These are phyloP conservation scores for Xylaria longipes DNA, from an alignment of 495 filamentous ascomycete genomes.

Conservation along the genomic window DNA sequence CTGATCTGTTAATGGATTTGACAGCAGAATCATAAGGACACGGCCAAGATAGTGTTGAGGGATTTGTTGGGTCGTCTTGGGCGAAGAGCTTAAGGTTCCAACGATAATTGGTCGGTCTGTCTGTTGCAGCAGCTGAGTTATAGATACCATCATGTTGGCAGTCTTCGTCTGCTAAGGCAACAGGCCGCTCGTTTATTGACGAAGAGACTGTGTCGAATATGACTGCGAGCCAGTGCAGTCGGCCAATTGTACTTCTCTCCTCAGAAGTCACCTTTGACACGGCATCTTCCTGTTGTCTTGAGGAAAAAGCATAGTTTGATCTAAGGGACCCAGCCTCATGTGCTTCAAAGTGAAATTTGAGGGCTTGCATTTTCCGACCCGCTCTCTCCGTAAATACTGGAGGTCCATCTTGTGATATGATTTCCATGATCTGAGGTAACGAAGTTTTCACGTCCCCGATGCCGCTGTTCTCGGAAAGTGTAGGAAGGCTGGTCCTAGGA, in stretches of 20 bases:
- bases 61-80: constrained; percentile 27
- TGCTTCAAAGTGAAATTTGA: constrained; percentile 42
- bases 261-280: constrained; percentile 26
- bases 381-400: constrained; percentile 49
- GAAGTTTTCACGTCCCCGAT: background rate
- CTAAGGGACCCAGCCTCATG: constrained; percentile 29
- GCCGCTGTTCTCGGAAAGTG: constrained; percentile 13
- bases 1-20: constrained; percentile 48
- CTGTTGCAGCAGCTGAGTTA: constrained; percentile 40
- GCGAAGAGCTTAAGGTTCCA: constrained; percentile 41
- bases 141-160: constrained; percentile 36
- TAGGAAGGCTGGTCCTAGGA: background rate
- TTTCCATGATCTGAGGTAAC: constrained; percentile 30
- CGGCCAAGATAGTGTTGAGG: constrained; percentile 44
- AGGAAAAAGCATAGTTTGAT: constrained; percentile 7
- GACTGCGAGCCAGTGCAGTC: constrained; percentile 57
- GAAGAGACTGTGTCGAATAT: constrained; percentile 59
- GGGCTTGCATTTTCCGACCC: constrained; percentile 42
- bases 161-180: constrained; percentile 56
- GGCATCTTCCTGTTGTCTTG: background rate
- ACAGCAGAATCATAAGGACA: constrained; percentile 52
- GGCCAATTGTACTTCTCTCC: constrained; percentile 48
- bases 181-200: constrained; percentile 53
- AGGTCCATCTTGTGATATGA: constrained; percentile 48
- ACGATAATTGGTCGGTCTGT: background rate